Evolutionary conservation across 257 asterid genomes (phyloP).

Genomic region (Primulina huaijiensis): DNA sequence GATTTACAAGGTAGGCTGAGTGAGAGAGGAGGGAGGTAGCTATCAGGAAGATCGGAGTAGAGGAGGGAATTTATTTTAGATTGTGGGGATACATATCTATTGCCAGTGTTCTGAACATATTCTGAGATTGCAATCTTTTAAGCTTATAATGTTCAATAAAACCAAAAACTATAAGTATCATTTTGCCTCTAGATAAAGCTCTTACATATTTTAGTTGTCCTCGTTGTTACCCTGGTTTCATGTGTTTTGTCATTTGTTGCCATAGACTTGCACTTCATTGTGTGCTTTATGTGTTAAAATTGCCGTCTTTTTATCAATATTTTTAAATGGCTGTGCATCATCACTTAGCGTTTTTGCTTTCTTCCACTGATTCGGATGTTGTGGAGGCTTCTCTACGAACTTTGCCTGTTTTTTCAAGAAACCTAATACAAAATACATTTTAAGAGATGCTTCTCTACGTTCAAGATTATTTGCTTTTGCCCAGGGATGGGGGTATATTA

Average conservation of each 20-base stretch:
- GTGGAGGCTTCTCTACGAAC: constrained; percentile 95
- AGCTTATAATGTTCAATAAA: too few species aligned
- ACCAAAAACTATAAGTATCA: background rate
- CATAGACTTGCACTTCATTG: too few species aligned
- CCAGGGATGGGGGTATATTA: constrained; percentile 88
- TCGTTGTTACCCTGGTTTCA: background rate
- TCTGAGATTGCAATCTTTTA: background rate
- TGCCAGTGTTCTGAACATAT: background rate
- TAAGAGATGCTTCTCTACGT: constrained; percentile 75
- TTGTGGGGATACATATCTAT: background rate
- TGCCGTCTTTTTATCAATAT: background rate
- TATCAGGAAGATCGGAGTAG: background rate
- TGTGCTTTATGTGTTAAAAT: background rate
- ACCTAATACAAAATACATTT: constrained; percentile 77
- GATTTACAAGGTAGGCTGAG: background rate
- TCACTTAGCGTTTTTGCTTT: constrained; percentile 87
- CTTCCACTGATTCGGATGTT: constrained; percentile 82
- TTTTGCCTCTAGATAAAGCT: background rate
- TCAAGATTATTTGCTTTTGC: constrained; percentile 90
- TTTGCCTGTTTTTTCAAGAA: constrained; percentile 85
- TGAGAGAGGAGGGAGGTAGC: background rate
- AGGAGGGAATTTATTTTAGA: background rate
- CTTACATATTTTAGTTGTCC: too few species aligned
- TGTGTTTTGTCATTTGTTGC: background rate
- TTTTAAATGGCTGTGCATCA: constrained; percentile 28